Evolutionary conservation across 306 rosid species (phyloP).

Genomic region (Malus asiatica): DNA sequence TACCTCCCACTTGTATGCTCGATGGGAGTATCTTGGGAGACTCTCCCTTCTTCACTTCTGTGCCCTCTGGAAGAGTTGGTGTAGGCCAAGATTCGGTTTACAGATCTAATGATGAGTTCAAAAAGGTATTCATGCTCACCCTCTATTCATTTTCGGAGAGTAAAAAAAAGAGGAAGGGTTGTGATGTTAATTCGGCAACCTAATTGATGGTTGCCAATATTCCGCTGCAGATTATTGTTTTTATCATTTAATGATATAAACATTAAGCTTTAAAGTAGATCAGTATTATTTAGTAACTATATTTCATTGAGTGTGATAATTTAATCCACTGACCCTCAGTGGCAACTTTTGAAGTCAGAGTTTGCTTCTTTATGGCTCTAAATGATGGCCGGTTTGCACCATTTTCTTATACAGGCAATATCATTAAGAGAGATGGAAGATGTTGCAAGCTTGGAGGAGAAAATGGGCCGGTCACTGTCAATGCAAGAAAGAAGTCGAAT

Average conservation of each 20-base stretch:
- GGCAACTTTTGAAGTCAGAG: neutral
- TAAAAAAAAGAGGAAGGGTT: neutral
- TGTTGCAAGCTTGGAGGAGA: constrained; percentile 71
- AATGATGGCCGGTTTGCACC: neutral
- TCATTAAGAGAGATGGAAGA: constrained; percentile 78
- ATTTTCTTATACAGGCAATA: constrained; percentile 58
- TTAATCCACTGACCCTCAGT: neutral
- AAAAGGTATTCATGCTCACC: constrained; percentile 45
- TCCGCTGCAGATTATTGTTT: neutral
- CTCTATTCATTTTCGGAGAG: neutral
- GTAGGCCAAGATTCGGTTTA: constrained; percentile 58
- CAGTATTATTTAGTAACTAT: neutral
- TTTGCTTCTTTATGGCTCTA: neutral
- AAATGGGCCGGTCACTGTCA: constrained; percentile 68
- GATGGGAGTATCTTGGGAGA: constrained; percentile 87
- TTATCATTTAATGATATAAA: neutral
- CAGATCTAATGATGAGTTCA: constrained; percentile 78
- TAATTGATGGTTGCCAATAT: neutral
- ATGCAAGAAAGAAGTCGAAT: constrained; percentile 79
- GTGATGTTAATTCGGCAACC: neutral
- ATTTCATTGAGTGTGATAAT: neutral
- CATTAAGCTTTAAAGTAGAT: neutral
- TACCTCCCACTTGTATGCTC: constrained; percentile 74
- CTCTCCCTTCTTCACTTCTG: constrained; percentile 93
- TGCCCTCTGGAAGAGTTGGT: constrained; percentile 97